Conservation (phyloP, 306 rosid species). For the Mimosa pudica region DNA sequence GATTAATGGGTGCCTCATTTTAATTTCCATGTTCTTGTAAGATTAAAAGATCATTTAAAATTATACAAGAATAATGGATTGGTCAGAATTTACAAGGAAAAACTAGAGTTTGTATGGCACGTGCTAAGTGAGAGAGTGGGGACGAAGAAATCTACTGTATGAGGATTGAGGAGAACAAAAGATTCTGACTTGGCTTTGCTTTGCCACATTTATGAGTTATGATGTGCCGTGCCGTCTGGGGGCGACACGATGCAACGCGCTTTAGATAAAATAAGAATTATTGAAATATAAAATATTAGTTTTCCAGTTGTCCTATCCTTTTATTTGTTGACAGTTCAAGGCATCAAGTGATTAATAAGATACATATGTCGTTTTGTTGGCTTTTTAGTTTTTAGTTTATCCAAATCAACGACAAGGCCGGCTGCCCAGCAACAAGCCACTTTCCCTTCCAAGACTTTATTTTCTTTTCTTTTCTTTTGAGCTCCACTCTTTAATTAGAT, state of each 20-base stretch:
- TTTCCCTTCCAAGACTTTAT: too few species aligned
- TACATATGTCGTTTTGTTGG: not conserved
- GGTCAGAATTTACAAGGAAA: too few species aligned
- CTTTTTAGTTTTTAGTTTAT: not conserved
- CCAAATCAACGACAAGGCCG: not conserved
- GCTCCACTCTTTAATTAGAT: too few species aligned
- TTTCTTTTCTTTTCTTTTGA: too few species aligned
- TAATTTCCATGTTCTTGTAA: too few species aligned
- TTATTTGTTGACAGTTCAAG: not conserved
- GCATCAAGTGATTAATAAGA: not conserved
- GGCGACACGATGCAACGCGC: constrained; percentile 22
- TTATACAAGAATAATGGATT: too few species aligned
- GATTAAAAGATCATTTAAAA: too few species aligned
- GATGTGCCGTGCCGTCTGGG: constrained; percentile 12
- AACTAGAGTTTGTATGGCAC: not conserved
- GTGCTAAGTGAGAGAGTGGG: not conserved
- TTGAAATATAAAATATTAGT: too few species aligned
- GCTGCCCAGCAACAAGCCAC: not conserved
- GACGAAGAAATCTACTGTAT: not conserved
- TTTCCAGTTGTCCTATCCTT: not conserved
- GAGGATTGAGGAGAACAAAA: not conserved
- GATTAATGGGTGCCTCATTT: too few species aligned
- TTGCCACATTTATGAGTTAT: too few species aligned
- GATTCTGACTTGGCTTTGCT: constrained; percentile 10
- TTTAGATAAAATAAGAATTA: not conserved